These are phyloP conservation scores for Hanseniaspora vineae DNA, from an alignment of 805 yeast genomes.

Conservation along the genomic window DNA sequence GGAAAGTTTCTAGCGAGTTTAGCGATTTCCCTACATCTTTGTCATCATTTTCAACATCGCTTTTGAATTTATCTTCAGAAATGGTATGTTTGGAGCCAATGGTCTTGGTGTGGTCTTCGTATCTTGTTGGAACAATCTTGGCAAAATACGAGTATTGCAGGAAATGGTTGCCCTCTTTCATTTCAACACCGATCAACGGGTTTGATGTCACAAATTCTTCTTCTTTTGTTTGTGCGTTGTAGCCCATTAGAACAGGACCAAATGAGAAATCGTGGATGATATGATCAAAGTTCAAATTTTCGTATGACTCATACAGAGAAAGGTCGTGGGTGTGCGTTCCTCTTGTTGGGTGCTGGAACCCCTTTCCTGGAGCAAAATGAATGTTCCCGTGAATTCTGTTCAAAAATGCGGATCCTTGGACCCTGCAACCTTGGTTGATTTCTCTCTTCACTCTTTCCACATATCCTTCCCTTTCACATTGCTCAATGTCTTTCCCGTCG, in stretches of 20 bases:
- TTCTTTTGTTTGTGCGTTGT: slow-evolving; percentile 14
- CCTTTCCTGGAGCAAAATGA: slow-evolving; percentile 93
- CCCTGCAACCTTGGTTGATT: slow-evolving; percentile 76
- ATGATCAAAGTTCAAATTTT: slow-evolving; percentile 66
- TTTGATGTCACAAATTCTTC: slow-evolving; percentile 35
- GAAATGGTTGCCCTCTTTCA: slow-evolving; percentile 32
- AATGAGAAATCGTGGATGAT: slow-evolving; percentile 69
- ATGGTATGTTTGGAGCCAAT: slow-evolving; percentile 2
- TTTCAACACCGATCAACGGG: slow-evolving; percentile 49
- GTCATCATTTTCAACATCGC: too few relatives aligned
- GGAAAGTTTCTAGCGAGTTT: slow-evolving; percentile 57
- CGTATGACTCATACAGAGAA: slow-evolving; percentile 50
- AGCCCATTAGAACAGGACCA: slow-evolving; percentile 43
- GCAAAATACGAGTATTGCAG: slow-evolving; percentile 67
- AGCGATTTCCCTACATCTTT: not conserved
- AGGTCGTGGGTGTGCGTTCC: slow-evolving; percentile 70
- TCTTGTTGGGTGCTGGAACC: slow-evolving; percentile 32
- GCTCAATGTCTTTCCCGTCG: slow-evolving; percentile 78
- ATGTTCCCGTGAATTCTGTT: slow-evolving; percentile 82
- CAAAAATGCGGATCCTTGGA: slow-evolving; percentile 65
- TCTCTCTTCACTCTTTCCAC: slow-evolving; percentile 47
- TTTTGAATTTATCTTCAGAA: not conserved
- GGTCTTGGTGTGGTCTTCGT: slow-evolving; percentile 37
- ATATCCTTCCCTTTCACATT: slow-evolving; percentile 84
- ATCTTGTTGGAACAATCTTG: slow-evolving; percentile 84